Evolutionary conservation across 805 yeast genomes (phyloP).

Genomic region (Cyberlindnera petersonii): DNA sequence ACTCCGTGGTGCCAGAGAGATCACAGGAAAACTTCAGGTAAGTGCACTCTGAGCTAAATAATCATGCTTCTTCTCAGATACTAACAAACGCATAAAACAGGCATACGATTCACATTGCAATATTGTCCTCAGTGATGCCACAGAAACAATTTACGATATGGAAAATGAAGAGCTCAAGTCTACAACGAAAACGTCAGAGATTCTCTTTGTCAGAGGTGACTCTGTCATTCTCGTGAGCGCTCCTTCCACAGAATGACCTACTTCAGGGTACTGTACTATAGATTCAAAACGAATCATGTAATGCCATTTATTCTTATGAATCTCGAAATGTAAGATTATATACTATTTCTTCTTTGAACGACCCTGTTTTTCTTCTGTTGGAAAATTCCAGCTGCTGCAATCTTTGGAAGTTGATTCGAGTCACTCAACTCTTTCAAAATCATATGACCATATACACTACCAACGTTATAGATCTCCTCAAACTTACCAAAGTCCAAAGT

Average conservation of each 20-base stretch:
- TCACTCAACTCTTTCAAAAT: conserved; percentile 49
- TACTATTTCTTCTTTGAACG: conserved; percentile 59
- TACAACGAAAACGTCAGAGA: conserved; percentile 59
- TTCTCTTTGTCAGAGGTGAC: conserved; percentile 98
- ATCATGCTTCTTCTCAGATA: background rate
- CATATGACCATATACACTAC: conserved; percentile 65
- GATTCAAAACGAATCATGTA: conserved; percentile 2
- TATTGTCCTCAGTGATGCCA: conserved; percentile 89
- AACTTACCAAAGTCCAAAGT: conserved; percentile 91
- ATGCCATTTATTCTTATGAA: conserved; percentile 1
- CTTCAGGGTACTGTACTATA: conserved; percentile 3
- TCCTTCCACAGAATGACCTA: conserved; percentile 29
- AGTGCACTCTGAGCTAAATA: conserved; percentile 21
- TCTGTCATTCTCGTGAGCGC: conserved; percentile 81
- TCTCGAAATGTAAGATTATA: conserved; percentile 31
- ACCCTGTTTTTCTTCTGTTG: conserved; percentile 30
- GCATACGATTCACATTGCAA: conserved; percentile 97
- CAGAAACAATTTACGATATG: conserved; percentile 67
- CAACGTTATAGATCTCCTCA: conserved; percentile 83
- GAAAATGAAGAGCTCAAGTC: conserved; percentile 34
- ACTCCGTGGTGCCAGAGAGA: conserved; percentile 89
- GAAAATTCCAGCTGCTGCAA: conserved; percentile 47
- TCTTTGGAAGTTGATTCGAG: conserved; percentile 53
- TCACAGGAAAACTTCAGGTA: conserved; percentile 83
- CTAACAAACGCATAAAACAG: conserved; percentile 26